These are phyloP conservation scores for Fusarium robinianum DNA, from an alignment of 2,329 filamentous ascomycete genomes.

Conservation along the genomic window DNA sequence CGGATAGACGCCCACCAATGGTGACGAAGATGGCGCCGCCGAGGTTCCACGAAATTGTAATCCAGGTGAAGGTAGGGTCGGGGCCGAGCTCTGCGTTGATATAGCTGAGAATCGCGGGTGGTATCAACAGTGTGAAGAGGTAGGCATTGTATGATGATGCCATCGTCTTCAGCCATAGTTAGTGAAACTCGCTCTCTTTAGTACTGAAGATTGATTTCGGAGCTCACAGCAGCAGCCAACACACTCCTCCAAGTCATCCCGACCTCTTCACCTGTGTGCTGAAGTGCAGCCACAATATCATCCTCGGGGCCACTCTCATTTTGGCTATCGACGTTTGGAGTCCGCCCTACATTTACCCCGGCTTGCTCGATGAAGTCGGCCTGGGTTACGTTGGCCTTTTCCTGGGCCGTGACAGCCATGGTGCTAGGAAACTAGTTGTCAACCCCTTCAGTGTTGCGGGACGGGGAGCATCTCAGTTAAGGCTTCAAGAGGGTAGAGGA, in stretches of 20 bases:
- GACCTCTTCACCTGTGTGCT: slow-evolving; percentile 14
- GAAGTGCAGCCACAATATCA: slow-evolving; percentile 10
- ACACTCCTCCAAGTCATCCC: slow-evolving; percentile 18
- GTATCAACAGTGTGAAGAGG: slow-evolving; percentile 30
- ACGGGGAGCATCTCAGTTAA: too few relatives aligned
- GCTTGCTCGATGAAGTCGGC: slow-evolving; percentile 4
- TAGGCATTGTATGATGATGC: slow-evolving; percentile 29
- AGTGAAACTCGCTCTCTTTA: too few relatives aligned
- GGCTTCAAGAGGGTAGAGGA: too few relatives aligned
- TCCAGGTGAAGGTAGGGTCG: slow-evolving; percentile 41
- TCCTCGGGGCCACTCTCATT: neutral
- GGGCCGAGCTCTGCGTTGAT: slow-evolving; percentile 44
- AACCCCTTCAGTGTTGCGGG: too few relatives aligned
- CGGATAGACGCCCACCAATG: slow-evolving; percentile 42
- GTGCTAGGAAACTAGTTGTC: too few relatives aligned
- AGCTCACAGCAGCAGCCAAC: slow-evolving; percentile 15
- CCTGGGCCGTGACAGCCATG: slow-evolving; percentile 3
- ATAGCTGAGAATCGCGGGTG: slow-evolving; percentile 39
- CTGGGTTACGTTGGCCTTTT: slow-evolving; percentile 8
- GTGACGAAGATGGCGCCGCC: slow-evolving; percentile 40
- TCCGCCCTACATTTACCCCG: neutral
- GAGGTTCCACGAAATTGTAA: slow-evolving; percentile 37
- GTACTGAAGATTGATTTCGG: too few relatives aligned
- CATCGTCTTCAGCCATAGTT: too few relatives aligned
- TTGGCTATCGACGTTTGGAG: neutral